Base-by-base conservation (phyloP, 2,329 filamentous ascomycete genomes). In the Scedosporium minutisporum region DNA sequence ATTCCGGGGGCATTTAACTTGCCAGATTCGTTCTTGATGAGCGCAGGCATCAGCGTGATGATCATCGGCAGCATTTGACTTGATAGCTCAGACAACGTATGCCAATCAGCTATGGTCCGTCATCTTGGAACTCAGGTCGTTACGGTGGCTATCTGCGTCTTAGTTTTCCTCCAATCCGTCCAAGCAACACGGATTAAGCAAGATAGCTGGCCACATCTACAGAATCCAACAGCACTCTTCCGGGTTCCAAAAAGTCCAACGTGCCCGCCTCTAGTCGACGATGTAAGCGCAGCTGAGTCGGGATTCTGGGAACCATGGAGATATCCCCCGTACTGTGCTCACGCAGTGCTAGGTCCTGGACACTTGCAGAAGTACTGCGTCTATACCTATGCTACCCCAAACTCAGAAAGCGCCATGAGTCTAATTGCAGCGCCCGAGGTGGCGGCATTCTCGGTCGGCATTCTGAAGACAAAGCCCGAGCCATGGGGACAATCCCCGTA, bases 351-450 rank as follows among this genome's bases (percentile, higher is more conserved):
- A 12, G 6, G 18, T 18, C 29, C 18, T 21, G 27, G 16, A 14
- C 21, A 33, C 16, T 7, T n/a, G 4, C 23, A 27, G 14, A 62
- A 62, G 27, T 21, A 67, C 64, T 72, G 71, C 65, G 67, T 67
- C 46, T 72, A 68, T 66, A 71, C 69, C 14, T 68, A 71, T 61
- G 58, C 65, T 0, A 18, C 38, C 27, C 64, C 60, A n/a, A 57
- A 29, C 16, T 67, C 69, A 53, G 71, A 69, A 7, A 46, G 61
- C 16, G 74, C 73, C 14, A 64, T 74, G 60, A 74, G 72, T 58
- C 64, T 77, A 23, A 66, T 76, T 59, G 71, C 74, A 6, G 72
- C 67, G 1, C 73, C 74, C 0, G 69, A 72, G 60, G 69, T 67
- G 4, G 73, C 74, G 1, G 71, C 73, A 0, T 68, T 68, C 55